Base-by-base conservation (phyloP, 1,284 basidiomycete genomes). In the Waitea zeae region DNA sequence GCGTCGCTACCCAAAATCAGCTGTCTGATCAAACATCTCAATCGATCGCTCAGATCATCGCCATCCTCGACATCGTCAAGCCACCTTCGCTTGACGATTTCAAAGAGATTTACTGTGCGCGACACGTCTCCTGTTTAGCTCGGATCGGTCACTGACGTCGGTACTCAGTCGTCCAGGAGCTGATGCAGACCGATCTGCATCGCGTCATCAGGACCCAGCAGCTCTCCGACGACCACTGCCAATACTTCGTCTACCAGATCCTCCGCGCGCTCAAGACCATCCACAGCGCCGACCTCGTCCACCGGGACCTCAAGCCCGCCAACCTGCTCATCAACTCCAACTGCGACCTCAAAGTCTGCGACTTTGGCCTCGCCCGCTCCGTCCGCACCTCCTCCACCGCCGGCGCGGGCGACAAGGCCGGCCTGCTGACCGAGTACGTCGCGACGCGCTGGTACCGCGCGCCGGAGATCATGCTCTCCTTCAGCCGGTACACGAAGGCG, bases 151-250 rank as follows among this genome's bases (percentile, higher is more conserved):
- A 11, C 44, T 39, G 28, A 34, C 33, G 19, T 15, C 12, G 13
- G 14, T 17, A 20, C 33, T 13, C 38, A 78, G 73, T 92, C 42
- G 79, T 93, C 42, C 83, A 88, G 52, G 86, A 90, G 53, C 62
- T 90, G 33, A 88, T 90, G 74, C 87, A 92, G 51, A 88, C 82
- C 1, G 84, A 90, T 50, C 60, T 92, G 48, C 87, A 92, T 53
- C 74, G 87, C 13, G 86, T 92, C 39, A 88, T 92, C 49, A 69
- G 87, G 31, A 89, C 83, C 2, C 87, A 90, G 49, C 73, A 82
- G 41, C 19, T 31, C 30, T 31, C 11, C n/a, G 5, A 17, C 17
- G 12, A 30, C 29, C 29, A 30, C 29, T 31, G 4, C 18, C 45
- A 74, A 66, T 80, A 80, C 49, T 80, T 80, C 48, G 58, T 74